Evolutionary conservation across 164 flowering plant genomes (phyloP), one percentile per base, ranked within the genome.

Genomic region (Pachysandra terminalis): DNA sequence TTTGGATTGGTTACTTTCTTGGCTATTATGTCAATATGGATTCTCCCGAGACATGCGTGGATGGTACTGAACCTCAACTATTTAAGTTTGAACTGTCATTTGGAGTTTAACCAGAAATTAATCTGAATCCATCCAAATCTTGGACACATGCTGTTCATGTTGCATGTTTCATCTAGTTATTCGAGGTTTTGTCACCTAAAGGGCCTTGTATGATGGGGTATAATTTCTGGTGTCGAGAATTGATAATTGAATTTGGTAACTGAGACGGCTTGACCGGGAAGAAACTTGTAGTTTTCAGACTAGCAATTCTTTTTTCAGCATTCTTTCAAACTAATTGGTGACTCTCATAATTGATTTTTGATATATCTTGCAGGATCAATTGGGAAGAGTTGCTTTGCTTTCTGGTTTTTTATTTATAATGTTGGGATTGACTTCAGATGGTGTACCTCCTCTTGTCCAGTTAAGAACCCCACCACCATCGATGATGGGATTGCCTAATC

Each of bases 391-490:
- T 56, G 73, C 83, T 4, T 75, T 96, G 76, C 77, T 96, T 9
- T 92, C 90, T 61, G 90, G 91, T 21, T 70, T 96, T 63, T 74
- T 96, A 41, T 96, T 96, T 78, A 54, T 96, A 52, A 87, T 82
- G 83, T 70, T 86, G 80, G 97, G 93, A 49, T 79, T 96, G 58
- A 87, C 96, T 67, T 61, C 98, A 54, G 98, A 95, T 76, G 84
- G 94, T 79, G 90, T 69, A 24, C 93, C 93, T 59, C 71, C 91
- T 24, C 82, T 88, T 67, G 83, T 87, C 65, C 89, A 88, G 77
- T 71, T 72, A 66, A 88, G 98, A 83, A 85, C 90, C 27, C 97
- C 96, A 25, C 92, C 97, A 56, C 79, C 95, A 52, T 69, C 85
- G 26, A 67, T 90, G 80, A 78, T 67, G 66, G 91, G 96, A 61